These are phyloP conservation scores for Flaveria floridana DNA, from an alignment of 140 eudicot species.

Conservation along the genomic window DNA sequence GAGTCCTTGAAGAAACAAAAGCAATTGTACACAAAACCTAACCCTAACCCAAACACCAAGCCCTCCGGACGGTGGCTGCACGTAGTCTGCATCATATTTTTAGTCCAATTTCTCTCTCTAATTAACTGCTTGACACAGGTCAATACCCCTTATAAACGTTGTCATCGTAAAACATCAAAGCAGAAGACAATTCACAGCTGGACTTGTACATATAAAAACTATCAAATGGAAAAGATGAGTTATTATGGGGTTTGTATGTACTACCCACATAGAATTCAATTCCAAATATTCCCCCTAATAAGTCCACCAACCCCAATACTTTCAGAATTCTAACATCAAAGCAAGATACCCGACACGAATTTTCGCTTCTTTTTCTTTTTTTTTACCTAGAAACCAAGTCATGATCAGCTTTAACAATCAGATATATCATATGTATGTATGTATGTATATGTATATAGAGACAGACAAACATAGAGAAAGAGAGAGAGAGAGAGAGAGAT, in stretches of 20 bases:
- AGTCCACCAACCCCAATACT: background rate
- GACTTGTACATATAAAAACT: no score
- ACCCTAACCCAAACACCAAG: background rate
- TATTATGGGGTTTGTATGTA: no score
- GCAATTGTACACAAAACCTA: background rate
- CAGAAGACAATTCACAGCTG: no score
- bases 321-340: background rate
- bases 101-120: background rate
- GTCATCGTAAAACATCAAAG: no score
- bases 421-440: background rate
- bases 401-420: conserved; percentile 14
- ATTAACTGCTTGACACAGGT: no score
- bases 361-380: no score
- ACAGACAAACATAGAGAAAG: background rate
- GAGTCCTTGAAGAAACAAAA: background rate
- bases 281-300: background rate
- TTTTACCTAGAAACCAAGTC: background rate
- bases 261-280: background rate
- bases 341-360: background rate
- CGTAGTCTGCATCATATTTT: background rate
- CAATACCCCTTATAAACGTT: no score
- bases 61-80: no score
- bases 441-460: background rate
- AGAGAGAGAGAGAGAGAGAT: conserved; percentile 20
- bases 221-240: no score